These are phyloP conservation scores for Botrytis fabae DNA, from an alignment of 2,329 filamentous ascomycete genomes.

Conservation along the genomic window DNA sequence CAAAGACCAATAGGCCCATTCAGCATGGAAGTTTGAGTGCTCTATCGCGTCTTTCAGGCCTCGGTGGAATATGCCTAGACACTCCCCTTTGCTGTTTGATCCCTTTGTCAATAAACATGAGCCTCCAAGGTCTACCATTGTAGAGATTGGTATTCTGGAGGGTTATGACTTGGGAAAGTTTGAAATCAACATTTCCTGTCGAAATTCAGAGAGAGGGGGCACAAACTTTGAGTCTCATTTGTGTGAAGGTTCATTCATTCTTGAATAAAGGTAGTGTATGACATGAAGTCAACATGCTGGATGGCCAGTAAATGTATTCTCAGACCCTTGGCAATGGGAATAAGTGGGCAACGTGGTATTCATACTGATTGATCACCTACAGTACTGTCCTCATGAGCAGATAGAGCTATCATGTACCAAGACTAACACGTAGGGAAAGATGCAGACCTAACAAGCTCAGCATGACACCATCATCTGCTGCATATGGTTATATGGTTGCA, in stretches of 20 bases:
- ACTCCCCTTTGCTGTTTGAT: constrained; percentile 62
- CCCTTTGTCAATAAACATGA: too few relatives aligned
- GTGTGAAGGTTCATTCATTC: neutral
- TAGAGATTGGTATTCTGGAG: too few relatives aligned
- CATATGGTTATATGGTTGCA: neutral
- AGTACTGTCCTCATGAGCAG: neutral
- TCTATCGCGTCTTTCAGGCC: constrained; percentile 46
- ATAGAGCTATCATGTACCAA: neutral
- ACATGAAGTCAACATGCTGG: neutral
- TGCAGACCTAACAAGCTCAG: neutral
- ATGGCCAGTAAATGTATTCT: neutral
- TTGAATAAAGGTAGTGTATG: neutral
- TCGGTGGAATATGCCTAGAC: constrained; percentile 62
- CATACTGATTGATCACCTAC: neutral
- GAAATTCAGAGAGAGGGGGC: neutral
- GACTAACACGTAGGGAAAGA: neutral
- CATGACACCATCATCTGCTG: neutral
- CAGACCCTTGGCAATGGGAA: neutral
- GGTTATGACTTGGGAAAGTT: neutral
- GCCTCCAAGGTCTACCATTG: neutral
- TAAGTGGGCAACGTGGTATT: neutral
- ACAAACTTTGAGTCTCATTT: neutral
- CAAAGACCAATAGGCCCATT: neutral
- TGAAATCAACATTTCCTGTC: neutral
- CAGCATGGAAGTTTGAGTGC: neutral